Conservation (phyloP, 805 yeast genomes). For the Zygoascus tannicola region DNA sequence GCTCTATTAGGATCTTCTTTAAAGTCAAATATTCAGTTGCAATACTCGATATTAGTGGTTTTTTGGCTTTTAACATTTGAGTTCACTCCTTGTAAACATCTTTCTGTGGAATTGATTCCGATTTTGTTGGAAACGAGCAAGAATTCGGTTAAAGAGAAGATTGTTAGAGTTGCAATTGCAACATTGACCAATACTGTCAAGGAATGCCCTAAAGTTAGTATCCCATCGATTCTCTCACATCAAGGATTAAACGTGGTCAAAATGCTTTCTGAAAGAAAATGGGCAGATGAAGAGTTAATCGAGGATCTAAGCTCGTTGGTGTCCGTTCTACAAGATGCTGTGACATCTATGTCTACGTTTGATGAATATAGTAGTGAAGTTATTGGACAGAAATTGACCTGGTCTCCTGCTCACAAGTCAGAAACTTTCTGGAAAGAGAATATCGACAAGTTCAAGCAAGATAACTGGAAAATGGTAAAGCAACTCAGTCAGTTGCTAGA, state of each 20-base stretch:
- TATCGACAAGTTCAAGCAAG: slow-evolving; percentile 61
- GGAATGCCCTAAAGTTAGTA: slow-evolving; percentile 34
- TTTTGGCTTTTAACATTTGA: slow-evolving; percentile 84
- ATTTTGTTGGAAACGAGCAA: slow-evolving; percentile 47
- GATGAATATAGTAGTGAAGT: slow-evolving; percentile 87
- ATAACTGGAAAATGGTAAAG: slow-evolving; percentile 64
- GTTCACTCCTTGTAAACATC: slow-evolving; percentile 27
- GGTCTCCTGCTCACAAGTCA: slow-evolving; percentile 90
- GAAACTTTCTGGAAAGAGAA: slow-evolving; percentile 88
- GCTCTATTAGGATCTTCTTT: slow-evolving; percentile 36
- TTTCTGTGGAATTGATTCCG: slow-evolving; percentile 39
- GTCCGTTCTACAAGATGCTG: slow-evolving; percentile 59
- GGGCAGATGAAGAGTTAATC: slow-evolving; percentile 88
- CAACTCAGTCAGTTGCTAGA: slow-evolving; percentile 38
- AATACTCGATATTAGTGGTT: slow-evolving; percentile 66
- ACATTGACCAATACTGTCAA: slow-evolving; percentile 39
- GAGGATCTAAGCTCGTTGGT: slow-evolving; percentile 54
- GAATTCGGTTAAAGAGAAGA: slow-evolving; percentile 84
- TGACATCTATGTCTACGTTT: slow-evolving; percentile 73
- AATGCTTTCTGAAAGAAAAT: slow-evolving; percentile 73
- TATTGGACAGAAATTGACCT: slow-evolving; percentile 62
- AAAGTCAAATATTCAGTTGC: slow-evolving; percentile 55
- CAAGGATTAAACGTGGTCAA: slow-evolving; percentile 63
- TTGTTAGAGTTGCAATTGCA: slow-evolving; percentile 75
- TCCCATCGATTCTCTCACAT: slow-evolving; percentile 60